Evolutionary conservation across 2,329 filamentous ascomycete genomes (phyloP).

Genomic region (Dothistroma pini): DNA sequence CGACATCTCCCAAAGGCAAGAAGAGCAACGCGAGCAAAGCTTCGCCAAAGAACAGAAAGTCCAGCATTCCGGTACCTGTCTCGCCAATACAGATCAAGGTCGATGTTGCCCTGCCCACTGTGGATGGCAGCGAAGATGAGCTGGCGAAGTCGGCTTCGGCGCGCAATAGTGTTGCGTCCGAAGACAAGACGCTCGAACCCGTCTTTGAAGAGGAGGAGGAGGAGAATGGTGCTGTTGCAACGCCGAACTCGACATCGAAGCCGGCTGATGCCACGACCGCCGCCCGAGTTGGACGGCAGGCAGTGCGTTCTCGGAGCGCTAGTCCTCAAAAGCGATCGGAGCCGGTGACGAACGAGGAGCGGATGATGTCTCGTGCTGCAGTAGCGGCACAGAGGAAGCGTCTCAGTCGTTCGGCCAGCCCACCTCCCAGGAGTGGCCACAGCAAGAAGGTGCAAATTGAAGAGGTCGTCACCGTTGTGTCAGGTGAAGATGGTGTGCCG

Average conservation of each 20-base stretch:
- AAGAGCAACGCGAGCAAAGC: conserved; percentile 12
- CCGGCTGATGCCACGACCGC: conserved; percentile 32
- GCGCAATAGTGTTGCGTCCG: conserved; percentile 26
- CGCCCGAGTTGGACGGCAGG: conserved; percentile 23
- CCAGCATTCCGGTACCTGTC: not conserved
- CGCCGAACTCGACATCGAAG: conserved; percentile 27
- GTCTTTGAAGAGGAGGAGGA: conserved; percentile 36
- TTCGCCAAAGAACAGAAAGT: conserved; percentile 1
- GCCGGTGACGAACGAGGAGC: conserved; percentile 20
- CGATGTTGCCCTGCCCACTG: conserved; percentile 18
- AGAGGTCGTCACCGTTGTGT: conserved; percentile 21
- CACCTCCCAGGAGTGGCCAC: conserved; percentile 16
- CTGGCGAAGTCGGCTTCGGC: conserved; percentile 9
- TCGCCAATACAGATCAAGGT: conserved; percentile 6
- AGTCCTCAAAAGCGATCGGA: conserved; percentile 27
- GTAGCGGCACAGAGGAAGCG: conserved; percentile 21
- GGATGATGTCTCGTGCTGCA: conserved; percentile 25
- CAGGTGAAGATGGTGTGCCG: conserved; percentile 24
- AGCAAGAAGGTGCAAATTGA: conserved; percentile 19
- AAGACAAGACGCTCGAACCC: conserved; percentile 29
- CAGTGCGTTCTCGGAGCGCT: conserved; percentile 23
- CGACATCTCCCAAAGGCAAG: conserved; percentile 19
- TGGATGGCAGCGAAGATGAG: conserved; percentile 31
- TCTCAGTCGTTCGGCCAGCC: conserved; percentile 18
- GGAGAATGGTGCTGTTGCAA: conserved; percentile 21